These are phyloP conservation scores for Castanea mollissima DNA, from an alignment of 306 rosid species.

Conservation along the genomic window DNA sequence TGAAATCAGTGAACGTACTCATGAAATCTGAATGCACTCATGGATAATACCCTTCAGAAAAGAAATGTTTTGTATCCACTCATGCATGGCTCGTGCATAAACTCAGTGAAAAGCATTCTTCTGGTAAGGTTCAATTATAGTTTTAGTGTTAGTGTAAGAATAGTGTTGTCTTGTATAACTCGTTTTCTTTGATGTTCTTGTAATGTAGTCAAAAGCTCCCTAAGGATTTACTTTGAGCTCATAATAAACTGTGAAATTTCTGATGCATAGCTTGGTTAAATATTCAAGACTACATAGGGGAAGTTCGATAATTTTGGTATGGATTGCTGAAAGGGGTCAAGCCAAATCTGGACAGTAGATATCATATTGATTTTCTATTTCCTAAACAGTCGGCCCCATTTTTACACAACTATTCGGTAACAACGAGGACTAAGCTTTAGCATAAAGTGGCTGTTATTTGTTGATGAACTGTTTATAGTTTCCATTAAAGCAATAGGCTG, in stretches of 20 bases:
- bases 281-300: neutral
- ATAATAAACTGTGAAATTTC: neutral
- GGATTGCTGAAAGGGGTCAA: neutral
- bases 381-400: no score
- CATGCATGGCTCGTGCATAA: neutral
- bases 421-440: no score
- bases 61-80: slow-evolving; percentile 6
- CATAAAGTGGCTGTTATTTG: no score
- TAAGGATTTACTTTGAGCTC: neutral
- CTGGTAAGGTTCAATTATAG: slow-evolving; percentile 2
- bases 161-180: neutral
- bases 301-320: neutral
- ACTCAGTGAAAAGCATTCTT: slow-evolving; percentile 3
- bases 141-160: slow-evolving; percentile 2
- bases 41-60: neutral
- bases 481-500: no score
- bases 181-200: neutral
- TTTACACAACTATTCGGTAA: no score
- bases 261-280: neutral
- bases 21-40: slow-evolving; percentile 12
- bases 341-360: neutral
- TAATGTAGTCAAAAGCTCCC: neutral
- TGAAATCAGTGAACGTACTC: slow-evolving; percentile 6
- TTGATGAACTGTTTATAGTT: no score
- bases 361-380: neutral